Conservation (phyloP, 2,329 filamentous ascomycete species). For the Pseudocercospora crystallina region DNA sequence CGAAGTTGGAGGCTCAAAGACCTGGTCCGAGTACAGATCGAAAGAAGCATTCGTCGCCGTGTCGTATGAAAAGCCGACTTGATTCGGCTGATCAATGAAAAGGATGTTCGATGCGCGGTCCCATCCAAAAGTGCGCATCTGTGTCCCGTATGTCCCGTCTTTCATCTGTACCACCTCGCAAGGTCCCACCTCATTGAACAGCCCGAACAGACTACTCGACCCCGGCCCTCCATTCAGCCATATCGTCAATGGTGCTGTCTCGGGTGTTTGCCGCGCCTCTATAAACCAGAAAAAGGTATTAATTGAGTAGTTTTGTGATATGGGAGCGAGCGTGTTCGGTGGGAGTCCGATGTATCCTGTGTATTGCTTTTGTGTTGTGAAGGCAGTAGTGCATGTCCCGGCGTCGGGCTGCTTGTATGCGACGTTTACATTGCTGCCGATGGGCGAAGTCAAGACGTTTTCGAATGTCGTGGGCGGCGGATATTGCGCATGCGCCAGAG, state of each 20-base stretch:
- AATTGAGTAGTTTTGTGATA: conserved; percentile 57
- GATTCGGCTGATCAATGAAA: conserved; percentile 65
- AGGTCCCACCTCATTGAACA: conserved; percentile 61
- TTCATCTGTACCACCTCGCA: conserved; percentile 44
- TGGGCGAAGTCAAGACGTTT: conserved; percentile 61
- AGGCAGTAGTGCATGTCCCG: conserved; percentile 65
- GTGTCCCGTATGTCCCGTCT: conserved; percentile 39
- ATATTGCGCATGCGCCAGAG: conserved; percentile 36
- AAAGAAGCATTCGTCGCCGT: conserved; percentile 61
- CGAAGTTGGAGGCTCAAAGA: conserved; percentile 42
- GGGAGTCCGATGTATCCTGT: conserved; percentile 65
- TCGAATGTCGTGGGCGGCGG: conserved; percentile 41
- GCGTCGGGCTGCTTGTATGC: conserved; percentile 63
- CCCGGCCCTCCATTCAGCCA: conserved; percentile 70
- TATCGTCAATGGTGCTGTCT: conserved; percentile 57
- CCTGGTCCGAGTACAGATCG: conserved; percentile 45
- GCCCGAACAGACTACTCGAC: conserved; percentile 62
- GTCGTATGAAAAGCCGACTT: conserved; percentile 70
- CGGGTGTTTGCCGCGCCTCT: conserved; percentile 50
- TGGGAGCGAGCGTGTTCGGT: conserved; percentile 47
- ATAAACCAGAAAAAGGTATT: conserved; percentile 68
- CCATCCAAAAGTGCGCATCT: conserved; percentile 64
- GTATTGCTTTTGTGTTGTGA: conserved; percentile 65
- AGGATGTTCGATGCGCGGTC: conserved; percentile 61
- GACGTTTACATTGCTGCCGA: conserved; percentile 64